These are phyloP conservation scores for Jaminaea rosea DNA, from an alignment of 1,284 basidiomycete species.

Conservation along the genomic window DNA sequence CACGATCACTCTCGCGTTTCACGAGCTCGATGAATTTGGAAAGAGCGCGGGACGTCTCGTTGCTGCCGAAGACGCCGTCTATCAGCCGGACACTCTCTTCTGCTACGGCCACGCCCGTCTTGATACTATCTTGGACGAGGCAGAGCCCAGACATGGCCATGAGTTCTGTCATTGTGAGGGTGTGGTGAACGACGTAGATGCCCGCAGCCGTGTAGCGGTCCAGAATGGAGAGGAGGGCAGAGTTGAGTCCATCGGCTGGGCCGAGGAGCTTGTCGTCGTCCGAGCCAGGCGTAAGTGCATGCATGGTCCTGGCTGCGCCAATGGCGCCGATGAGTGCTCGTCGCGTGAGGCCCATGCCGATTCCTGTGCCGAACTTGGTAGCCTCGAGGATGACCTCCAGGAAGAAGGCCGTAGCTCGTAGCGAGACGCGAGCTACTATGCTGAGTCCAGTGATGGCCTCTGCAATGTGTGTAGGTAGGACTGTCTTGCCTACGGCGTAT, in stretches of 20 bases:
- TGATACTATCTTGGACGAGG: slow-evolving; percentile 37
- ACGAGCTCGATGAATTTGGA: slow-evolving; percentile 52
- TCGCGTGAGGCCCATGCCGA: slow-evolving; percentile 28
- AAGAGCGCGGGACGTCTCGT: slow-evolving; percentile 52
- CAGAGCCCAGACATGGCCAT: slow-evolving; percentile 53
- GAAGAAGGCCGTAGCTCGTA: slow-evolving; percentile 37
- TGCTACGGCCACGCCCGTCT: slow-evolving; percentile 43
- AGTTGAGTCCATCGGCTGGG: slow-evolving; percentile 12
- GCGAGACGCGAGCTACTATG: slow-evolving; percentile 29
- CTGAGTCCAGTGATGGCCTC: slow-evolving; percentile 29
- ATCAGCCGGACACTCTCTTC: slow-evolving; percentile 52
- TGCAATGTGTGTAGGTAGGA: slow-evolving; percentile 30
- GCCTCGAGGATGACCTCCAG: slow-evolving; percentile 36
- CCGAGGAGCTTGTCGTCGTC: slow-evolving; percentile 9
- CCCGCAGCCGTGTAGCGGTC: slow-evolving; percentile 53
- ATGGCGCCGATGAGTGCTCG: slow-evolving; percentile 32
- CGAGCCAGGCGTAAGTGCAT: slow-evolving; percentile 19
- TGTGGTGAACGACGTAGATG: slow-evolving; percentile 52
- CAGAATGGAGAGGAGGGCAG: slow-evolving; percentile 49
- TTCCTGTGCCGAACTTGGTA: slow-evolving; percentile 23
- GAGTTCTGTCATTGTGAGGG: slow-evolving; percentile 53
- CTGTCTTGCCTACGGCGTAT: slow-evolving; percentile 10
- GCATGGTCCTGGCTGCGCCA: slow-evolving; percentile 24
- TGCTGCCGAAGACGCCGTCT: slow-evolving; percentile 53
- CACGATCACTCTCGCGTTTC: slow-evolving; percentile 49